Percentiles rank a stretch among this genome's conserved stretches.
Conservation (phyloP, 2,329 filamentous ascomycete genomes). For the Knufia fluminis region DNA sequence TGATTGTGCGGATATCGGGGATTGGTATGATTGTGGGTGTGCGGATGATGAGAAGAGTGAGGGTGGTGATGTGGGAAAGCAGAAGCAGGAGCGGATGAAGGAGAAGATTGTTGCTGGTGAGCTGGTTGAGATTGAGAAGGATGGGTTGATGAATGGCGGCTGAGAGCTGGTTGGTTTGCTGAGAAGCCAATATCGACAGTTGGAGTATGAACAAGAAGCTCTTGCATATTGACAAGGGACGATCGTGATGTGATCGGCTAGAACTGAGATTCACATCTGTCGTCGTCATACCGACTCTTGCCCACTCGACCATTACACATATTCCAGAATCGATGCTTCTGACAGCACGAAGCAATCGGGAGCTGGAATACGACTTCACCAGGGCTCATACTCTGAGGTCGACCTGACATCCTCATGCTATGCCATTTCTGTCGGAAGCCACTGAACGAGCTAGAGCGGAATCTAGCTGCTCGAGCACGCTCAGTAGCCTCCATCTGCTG, state of each 20-base stretch:
- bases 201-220: not conserved
- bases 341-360: not conserved
- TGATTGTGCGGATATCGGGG: conserved; percentile 55
- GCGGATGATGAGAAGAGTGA: conserved; percentile 43
- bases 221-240: too few species aligned
- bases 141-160: conserved; percentile 22
- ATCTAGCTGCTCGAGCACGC: not conserved
- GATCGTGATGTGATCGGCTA: not conserved
- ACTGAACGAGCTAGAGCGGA: not conserved
- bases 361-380: not conserved
- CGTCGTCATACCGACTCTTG: not conserved
- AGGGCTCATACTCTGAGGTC: not conserved
- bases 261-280: not conserved
- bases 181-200: not conserved
- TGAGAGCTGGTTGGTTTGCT: conserved; percentile 13
- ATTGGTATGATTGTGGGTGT: conserved; percentile 60
- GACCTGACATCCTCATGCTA: not conserved
- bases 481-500: not conserved
- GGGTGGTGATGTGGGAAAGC: conserved; percentile 9
- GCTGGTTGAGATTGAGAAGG: conserved; percentile 20
- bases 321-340: not conserved
- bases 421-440: not conserved
- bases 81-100: conserved; percentile 15
- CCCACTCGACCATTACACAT: not conserved
- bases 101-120: conserved; percentile 14